phyloP scores from a whole-genome alignment of 2,329 filamentous ascomycete species.

The Paecilomyces variotii region DNA sequence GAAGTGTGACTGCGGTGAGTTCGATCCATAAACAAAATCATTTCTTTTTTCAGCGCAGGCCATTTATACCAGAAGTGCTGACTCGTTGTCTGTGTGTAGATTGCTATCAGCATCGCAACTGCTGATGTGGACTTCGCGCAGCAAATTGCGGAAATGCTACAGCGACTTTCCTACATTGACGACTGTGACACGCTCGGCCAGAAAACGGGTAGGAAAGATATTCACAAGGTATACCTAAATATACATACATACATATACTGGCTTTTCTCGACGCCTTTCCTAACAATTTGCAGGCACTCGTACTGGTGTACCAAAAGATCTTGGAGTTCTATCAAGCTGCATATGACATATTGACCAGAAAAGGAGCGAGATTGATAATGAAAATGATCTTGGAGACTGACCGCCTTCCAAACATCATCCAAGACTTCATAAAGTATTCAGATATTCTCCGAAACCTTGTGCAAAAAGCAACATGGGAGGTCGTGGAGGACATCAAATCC shows the following conservation, averaged over 20 bases:
- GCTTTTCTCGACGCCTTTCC: conserved; percentile 1
- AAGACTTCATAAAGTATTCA: conserved; percentile 18
- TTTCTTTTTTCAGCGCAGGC: too few relatives aligned
- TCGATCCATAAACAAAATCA: too few relatives aligned
- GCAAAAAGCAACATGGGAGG: conserved; percentile 16
- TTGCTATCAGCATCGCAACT: too few relatives aligned
- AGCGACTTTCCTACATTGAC: conserved; percentile 22
- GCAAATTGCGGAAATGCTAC: conserved; percentile 19
- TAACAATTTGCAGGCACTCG: conserved; percentile 10
- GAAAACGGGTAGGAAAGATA: conserved; percentile 12
- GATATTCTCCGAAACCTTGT: conserved; percentile 16
- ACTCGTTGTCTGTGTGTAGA: too few relatives aligned
- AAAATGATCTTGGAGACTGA: conserved; percentile 16
- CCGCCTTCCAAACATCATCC: conserved; percentile 14
- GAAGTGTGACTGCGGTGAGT: too few relatives aligned
- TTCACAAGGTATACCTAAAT: conserved; percentile 6
- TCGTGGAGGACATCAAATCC: conserved; percentile 15
- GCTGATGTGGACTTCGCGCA: too few relatives aligned
- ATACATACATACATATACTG: not conserved
- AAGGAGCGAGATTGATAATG: conserved; percentile 13
- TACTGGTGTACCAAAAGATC: conserved; percentile 19
- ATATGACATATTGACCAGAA: conserved; percentile 16
- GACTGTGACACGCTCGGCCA: conserved; percentile 22
- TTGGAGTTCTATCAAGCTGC: conserved; percentile 17
- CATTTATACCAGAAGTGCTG: too few relatives aligned